These are phyloP conservation scores for Agroathelia rolfsii DNA, from an alignment of 1,284 basidiomycete genomes.

Conservation along the genomic window DNA sequence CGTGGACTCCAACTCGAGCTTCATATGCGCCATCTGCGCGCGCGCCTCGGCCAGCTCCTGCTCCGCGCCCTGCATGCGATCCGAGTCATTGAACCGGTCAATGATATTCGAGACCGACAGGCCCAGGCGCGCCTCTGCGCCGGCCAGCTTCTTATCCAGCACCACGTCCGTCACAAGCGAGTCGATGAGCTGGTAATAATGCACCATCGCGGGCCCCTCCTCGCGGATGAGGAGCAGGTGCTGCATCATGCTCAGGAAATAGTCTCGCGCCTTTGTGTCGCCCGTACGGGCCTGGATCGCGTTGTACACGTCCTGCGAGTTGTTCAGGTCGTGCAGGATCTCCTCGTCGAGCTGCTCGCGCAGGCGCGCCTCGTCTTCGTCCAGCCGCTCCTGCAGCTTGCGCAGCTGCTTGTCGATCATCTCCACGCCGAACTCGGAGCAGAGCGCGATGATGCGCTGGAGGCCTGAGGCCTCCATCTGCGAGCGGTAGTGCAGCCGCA, in stretches of 20 bases:
- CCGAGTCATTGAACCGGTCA: conserved; percentile 86
- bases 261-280: conserved; percentile 73
- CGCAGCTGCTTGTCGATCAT: conserved; percentile 63
- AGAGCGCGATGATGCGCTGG: conserved; percentile 63
- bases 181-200: conserved; percentile 92
- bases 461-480: conserved; percentile 88
- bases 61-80: conserved; percentile 72
- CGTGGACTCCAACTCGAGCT: conserved; percentile 65
- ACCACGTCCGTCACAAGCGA: conserved; percentile 90
- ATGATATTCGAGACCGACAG: conserved; percentile 86
- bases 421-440: conserved; percentile 57
- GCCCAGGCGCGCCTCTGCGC: conserved; percentile 80
- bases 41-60: conserved; percentile 70
- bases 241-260: conserved; percentile 88
- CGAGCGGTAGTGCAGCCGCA: conserved; percentile 76
- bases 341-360: conserved; percentile 72
- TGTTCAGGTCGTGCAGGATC: conserved; percentile 68
- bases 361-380: conserved; percentile 74
- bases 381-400: conserved; percentile 57
- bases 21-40: conserved; percentile 50
- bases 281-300: conserved; percentile 69
- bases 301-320: conserved; percentile 82
- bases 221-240: conserved; percentile 87
- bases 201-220: conserved; percentile 74
- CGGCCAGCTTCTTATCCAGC: conserved; percentile 82